Evolutionary conservation across 2,329 filamentous ascomycete genomes (phyloP).

Genomic region (Neopestalotiopsis sp.): DNA sequence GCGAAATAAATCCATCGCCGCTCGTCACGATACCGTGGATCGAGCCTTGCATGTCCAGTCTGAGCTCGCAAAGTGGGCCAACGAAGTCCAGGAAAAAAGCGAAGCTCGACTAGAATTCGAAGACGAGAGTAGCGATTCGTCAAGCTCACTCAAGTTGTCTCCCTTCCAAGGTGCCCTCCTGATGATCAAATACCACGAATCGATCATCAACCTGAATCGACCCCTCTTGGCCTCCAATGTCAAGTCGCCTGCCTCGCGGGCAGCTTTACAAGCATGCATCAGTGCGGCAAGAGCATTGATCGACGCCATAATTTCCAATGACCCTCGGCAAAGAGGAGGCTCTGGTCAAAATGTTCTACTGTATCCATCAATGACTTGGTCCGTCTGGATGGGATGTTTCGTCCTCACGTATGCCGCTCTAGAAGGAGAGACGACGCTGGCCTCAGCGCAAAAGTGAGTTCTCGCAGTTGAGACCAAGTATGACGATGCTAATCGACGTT

Average conservation of each 20-base stretch:
- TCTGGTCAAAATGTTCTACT: slow-evolving; percentile 19
- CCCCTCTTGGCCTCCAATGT: slow-evolving; percentile 26
- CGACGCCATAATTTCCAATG: slow-evolving; percentile 21
- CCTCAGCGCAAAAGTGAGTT: slow-evolving; percentile 23
- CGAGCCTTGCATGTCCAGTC: slow-evolving; percentile 25
- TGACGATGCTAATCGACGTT: too few species aligned
- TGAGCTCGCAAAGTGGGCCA: slow-evolving; percentile 24
- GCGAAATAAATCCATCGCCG: slow-evolving; percentile 25
- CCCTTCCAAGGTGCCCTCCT: slow-evolving; percentile 21
- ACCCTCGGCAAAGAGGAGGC: slow-evolving; percentile 15
- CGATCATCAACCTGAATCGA: slow-evolving; percentile 26
- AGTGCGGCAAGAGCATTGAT: slow-evolving; percentile 26
- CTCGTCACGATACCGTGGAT: slow-evolving; percentile 24
- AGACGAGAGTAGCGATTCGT: not conserved
- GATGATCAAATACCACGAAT: slow-evolving; percentile 25
- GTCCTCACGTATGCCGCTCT: slow-evolving; percentile 27
- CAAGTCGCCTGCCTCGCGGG: slow-evolving; percentile 25
- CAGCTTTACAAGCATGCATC: slow-evolving; percentile 28
- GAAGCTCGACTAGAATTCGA: slow-evolving; percentile 19
- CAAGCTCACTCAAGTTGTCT: not conserved
- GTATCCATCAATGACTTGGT: slow-evolving; percentile 29
- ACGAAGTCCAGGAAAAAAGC: slow-evolving; percentile 23
- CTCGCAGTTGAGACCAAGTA: not conserved
- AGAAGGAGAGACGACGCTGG: slow-evolving; percentile 24
- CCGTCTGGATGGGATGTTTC: slow-evolving; percentile 30